These are phyloP conservation scores for Cyclocybe cylindracea DNA, from an alignment of 768 basidiomycete species.

Conservation along the genomic window DNA sequence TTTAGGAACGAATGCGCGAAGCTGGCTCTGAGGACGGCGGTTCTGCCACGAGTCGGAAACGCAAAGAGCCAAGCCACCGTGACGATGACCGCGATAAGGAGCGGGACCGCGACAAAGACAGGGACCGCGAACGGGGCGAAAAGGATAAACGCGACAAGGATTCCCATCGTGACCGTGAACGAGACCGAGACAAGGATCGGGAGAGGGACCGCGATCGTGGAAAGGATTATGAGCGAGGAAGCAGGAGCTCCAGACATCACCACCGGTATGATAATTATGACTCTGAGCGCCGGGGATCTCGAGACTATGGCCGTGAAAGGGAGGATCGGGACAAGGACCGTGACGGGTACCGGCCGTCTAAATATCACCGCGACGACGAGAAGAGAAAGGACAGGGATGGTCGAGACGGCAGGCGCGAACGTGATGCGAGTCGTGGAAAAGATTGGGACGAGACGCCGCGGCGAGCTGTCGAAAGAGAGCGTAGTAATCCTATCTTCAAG, in stretches of 20 bases:
- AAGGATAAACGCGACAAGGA: conserved; percentile 19
- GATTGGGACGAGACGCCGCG: conserved; percentile 54
- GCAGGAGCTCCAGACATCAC: conserved; percentile 45
- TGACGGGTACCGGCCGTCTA: conserved; percentile 44
- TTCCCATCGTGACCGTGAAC: conserved; percentile 27
- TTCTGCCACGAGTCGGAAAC: conserved; percentile 76
- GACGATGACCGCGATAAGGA: conserved; percentile 36
- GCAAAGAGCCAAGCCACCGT: conserved; percentile 70
- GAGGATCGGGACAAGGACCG: conserved; percentile 45
- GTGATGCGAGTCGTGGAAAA: conserved; percentile 32
- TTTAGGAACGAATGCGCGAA: conserved; percentile 76
- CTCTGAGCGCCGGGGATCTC: conserved; percentile 39
- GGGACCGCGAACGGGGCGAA: conserved; percentile 12
- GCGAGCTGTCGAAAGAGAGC: conserved; percentile 30
- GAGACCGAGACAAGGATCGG: conserved; percentile 19
- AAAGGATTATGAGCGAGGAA: conserved; percentile 36
- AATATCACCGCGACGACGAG: conserved; percentile 51
- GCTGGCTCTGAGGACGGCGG: conserved; percentile 82
- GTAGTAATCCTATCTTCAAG: conserved; percentile 35
- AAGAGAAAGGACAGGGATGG: conserved; percentile 51
- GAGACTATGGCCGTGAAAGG: conserved; percentile 40
- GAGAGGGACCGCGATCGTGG: conserved; percentile 38
- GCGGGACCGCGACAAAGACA: conserved; percentile 10
- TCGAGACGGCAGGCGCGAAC: conserved; percentile 42
- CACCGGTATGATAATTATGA: conserved; percentile 53